Evolutionary conservation across 2,329 filamentous ascomycete species (phyloP).

Genomic region (Pseudofabraea citricarpa): DNA sequence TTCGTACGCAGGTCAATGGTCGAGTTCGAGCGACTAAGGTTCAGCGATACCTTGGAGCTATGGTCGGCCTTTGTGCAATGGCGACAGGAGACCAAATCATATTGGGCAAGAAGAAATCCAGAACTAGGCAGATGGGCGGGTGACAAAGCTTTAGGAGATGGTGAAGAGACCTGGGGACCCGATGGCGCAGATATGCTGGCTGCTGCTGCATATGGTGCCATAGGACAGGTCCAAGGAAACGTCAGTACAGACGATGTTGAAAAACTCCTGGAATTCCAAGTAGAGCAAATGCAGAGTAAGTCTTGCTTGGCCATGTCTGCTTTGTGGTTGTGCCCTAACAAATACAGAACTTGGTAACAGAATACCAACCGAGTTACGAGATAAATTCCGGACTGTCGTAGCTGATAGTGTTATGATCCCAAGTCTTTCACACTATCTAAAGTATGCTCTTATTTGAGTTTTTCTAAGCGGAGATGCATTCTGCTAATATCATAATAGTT

Average conservation of each 20-base stretch:
- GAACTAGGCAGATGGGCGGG: slow-evolving; percentile 43
- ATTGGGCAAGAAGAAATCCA: slow-evolving; percentile 51
- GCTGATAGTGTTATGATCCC: slow-evolving; percentile 64
- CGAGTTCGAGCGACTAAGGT: slow-evolving; percentile 76
- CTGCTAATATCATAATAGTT: slow-evolving; percentile 43
- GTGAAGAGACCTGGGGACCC: slow-evolving; percentile 46
- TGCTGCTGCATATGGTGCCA: slow-evolving; percentile 21
- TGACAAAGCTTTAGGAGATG: slow-evolving; percentile 48
- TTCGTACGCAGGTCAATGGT: slow-evolving; percentile 74
- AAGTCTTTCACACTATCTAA: slow-evolving; percentile 71
- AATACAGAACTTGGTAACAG: slow-evolving; percentile 67
- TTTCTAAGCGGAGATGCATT: neutral
- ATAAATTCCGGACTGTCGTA: slow-evolving; percentile 65
- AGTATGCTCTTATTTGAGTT: slow-evolving; percentile 35
- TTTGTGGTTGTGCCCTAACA: slow-evolving; percentile 15
- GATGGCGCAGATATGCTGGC: slow-evolving; percentile 36
- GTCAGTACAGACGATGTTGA: slow-evolving; percentile 79
- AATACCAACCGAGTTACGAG: slow-evolving; percentile 68
- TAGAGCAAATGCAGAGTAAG: slow-evolving; percentile 79
- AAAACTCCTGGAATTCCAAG: slow-evolving; percentile 78
- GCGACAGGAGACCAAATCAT: slow-evolving; percentile 65
- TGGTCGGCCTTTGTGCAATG: slow-evolving; percentile 84
- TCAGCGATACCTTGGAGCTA: slow-evolving; percentile 70
- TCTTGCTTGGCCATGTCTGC: slow-evolving; percentile 8
- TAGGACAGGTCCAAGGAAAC: slow-evolving; percentile 29